Base-by-base conservation (phyloP, 2,329 filamentous ascomycete species). In the Colletotrichum euphorbiae region DNA sequence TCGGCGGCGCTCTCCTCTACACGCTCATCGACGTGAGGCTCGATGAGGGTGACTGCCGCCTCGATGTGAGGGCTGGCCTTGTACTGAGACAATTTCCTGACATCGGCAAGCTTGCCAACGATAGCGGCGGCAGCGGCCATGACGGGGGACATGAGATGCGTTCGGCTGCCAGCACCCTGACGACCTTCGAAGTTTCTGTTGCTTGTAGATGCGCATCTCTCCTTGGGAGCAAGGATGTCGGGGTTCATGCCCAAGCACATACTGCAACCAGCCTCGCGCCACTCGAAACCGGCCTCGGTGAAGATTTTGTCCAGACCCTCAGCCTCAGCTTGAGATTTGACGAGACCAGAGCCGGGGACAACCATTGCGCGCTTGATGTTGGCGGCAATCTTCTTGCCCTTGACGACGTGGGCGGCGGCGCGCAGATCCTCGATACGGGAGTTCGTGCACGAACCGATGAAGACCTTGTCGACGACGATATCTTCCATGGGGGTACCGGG, bases 241-340 rank as follows among this genome's bases (percentile, higher is more conserved):
- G 96, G 95, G 84, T 99, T 99, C 95, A 99, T 99, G 78, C 96
- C 96, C 62, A 99, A 87, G 78, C 96, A 98, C 96, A 99, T 99
- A 71, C 93, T 97, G 87, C 96, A 99, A 56, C 96, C 96, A 72
- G 96, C 96, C 83, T 99, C 96, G 77, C 96, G 90, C 95, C 95
- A 98, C 79, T 98, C 95, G 73, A 98, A 98, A 7, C 96, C 96
- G 55, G 96, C 94, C 70, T 97, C 93, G 8, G 83, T 77, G 80
- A 99, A 98, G 77, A 98, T 92, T 84, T 94, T 93, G 81, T 98
- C 93, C 4, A 99, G 89, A 60, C 95, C 95, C 80, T 98, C 96
- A 2, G 88, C 84, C 81, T 99, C 95, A 6, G 96, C 96, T 80
- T 94, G 92, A 69, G 90, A 89, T 85, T 98, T 98, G 74, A 99